phyloP scores from a whole-genome alignment of 257 asterid genomes.

The Solanum gandarillasii region DNA sequence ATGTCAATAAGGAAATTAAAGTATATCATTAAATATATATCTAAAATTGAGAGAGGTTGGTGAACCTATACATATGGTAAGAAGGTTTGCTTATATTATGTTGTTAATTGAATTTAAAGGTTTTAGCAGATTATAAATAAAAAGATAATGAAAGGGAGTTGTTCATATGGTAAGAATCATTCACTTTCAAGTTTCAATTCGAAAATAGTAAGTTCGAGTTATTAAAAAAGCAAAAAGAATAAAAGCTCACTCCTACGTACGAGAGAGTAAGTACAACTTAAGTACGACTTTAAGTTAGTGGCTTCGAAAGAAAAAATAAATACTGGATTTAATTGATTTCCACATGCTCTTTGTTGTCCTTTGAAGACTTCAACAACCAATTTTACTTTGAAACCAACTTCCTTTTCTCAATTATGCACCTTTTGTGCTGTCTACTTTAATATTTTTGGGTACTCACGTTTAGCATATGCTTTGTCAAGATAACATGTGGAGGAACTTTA shows the following conservation, averaged over 20 bases:
- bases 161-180: fast-evolving
- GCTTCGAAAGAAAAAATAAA: background rate
- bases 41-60: no score
- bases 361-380: background rate
- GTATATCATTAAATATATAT: background rate
- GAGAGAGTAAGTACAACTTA: background rate
- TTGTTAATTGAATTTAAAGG: background rate
- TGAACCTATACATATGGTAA: background rate
- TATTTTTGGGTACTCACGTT: conserved; percentile 52
- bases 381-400: background rate
- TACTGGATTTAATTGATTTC: background rate
- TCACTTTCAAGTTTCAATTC: no score
- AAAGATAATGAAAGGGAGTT: fast-evolving
- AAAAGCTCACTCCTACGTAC: no score
- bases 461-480: background rate
- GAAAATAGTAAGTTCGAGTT: fast-evolving
- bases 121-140: no score
- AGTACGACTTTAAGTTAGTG: background rate
- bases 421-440: background rate
- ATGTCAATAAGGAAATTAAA: background rate
- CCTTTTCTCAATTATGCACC: background rate
- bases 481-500: background rate
- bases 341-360: background rate
- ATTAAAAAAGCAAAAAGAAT: no score
- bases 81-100: background rate